phyloP scores from a whole-genome alignment of 768 basidiomycete species.

The Zangia roseola region DNA sequence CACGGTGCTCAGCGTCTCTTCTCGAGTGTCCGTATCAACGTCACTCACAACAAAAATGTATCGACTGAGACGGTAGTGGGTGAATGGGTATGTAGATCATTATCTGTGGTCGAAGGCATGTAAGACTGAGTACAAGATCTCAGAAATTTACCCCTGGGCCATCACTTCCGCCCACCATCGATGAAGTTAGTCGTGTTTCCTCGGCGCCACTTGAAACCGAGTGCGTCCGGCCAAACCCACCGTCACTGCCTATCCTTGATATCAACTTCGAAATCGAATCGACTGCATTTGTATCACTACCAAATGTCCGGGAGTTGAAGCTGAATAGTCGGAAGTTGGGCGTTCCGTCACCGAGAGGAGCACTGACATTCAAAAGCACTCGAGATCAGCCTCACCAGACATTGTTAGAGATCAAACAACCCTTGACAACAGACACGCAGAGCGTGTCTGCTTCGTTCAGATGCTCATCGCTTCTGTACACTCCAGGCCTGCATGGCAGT shows the following conservation, averaged over 20 bases:
- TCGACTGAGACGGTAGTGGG: not conserved
- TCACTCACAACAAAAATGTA: not conserved
- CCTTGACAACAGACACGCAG: not conserved
- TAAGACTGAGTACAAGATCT: too few species aligned
- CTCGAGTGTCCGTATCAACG: not conserved
- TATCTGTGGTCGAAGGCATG: too few species aligned
- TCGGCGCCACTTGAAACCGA: not conserved
- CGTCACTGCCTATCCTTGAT: not conserved
- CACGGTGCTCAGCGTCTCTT: not conserved
- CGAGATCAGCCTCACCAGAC: not conserved
- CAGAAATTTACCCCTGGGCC: too few species aligned
- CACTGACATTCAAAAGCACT: not conserved
- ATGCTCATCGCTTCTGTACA: not conserved
- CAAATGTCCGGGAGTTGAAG: not conserved
- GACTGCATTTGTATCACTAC: not conserved
- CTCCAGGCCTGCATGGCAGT: not conserved
- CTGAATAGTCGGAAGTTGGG: not conserved
- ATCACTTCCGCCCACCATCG: not conserved
- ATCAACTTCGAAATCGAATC: not conserved
- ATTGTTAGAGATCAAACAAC: not conserved
- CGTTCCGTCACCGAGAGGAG: not conserved
- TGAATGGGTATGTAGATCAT: not conserved
- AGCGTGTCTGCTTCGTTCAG: constrained; percentile 1
- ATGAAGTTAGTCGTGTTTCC: not conserved
- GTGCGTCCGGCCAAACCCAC: not conserved